Conservation (phyloP, 2,329 filamentous ascomycete genomes). For the Botrytis hyacinthi region DNA sequence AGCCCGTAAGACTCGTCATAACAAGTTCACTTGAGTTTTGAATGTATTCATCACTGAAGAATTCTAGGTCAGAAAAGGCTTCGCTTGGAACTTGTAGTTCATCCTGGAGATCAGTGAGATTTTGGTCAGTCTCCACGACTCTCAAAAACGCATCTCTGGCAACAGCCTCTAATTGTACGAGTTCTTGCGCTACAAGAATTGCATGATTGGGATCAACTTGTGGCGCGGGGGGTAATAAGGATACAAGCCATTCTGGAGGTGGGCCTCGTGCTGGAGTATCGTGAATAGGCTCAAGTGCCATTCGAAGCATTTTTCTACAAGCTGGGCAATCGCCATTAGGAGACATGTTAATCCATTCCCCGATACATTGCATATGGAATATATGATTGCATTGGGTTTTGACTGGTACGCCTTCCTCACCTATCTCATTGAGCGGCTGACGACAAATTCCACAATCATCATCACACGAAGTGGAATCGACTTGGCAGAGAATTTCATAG, state of each 20-base stretch:
- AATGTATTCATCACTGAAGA: not conserved
- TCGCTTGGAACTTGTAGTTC: not conserved
- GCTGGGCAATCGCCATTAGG: not conserved
- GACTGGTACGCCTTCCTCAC: not conserved
- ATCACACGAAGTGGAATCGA: not conserved
- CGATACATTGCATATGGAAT: not conserved
- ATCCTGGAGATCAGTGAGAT: not conserved
- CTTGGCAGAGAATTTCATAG: no score
- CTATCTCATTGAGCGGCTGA: not conserved
- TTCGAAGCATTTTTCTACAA: not conserved
- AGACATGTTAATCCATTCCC: not conserved
- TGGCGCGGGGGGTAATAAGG: fast-evolving
- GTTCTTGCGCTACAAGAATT: not conserved
- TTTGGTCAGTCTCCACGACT: not conserved
- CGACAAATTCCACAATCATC: not conserved
- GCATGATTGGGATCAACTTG: not conserved
- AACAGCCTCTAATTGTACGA: not conserved
- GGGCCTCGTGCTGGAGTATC: not conserved
- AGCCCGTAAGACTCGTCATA: not conserved
- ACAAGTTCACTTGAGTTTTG: not conserved
- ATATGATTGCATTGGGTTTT: not conserved
- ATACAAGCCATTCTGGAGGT: not conserved
- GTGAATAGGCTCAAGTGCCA: not conserved
- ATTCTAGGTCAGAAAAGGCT: not conserved
- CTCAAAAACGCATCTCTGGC: not conserved